Evolutionary conservation across 164 flowering plant genomes (phyloP).

Genomic region (Tetrastigma voinierianum): DNA sequence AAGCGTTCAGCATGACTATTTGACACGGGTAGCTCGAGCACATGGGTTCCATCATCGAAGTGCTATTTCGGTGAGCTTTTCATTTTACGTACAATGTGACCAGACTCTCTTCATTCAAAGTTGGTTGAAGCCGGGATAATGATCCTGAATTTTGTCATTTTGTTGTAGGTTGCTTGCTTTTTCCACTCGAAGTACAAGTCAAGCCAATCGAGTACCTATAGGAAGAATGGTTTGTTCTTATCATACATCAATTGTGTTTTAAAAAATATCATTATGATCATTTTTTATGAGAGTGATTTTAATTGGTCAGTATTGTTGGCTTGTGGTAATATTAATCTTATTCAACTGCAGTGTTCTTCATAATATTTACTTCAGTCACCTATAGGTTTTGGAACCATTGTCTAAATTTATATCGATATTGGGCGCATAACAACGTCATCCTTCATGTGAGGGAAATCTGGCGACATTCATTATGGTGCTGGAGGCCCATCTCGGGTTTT

Average conservation of each 20-base stretch:
- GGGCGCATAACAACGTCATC: not conserved
- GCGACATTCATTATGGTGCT: conserved; percentile 39
- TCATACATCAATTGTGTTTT: not conserved
- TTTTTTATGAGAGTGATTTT: too few species aligned
- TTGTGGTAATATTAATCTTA: not conserved
- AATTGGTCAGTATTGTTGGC: too few species aligned
- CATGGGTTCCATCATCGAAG: conserved; percentile 88
- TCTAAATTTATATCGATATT: not conserved
- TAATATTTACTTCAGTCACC: not conserved
- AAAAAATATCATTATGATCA: not conserved
- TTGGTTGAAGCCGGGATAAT: not conserved
- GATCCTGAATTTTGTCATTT: not conserved
- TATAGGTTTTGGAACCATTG: not conserved
- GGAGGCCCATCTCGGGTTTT: conserved; percentile 47
- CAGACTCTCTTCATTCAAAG: not conserved
- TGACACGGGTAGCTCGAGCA: conserved; percentile 87
- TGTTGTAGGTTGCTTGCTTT: conserved; percentile 35
- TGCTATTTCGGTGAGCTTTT: conserved; percentile 61
- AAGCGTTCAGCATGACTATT: conserved; percentile 82
- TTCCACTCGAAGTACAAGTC: conserved; percentile 46
- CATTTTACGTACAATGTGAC: not conserved
- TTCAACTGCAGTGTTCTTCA: not conserved
- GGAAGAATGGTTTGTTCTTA: conserved; percentile 36
- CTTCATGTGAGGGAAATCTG: conserved; percentile 32
- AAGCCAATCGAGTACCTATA: conserved; percentile 31